Base-by-base conservation (phyloP, 495 filamentous ascomycete genomes). In the Hyaloscypha bicolor region DNA sequence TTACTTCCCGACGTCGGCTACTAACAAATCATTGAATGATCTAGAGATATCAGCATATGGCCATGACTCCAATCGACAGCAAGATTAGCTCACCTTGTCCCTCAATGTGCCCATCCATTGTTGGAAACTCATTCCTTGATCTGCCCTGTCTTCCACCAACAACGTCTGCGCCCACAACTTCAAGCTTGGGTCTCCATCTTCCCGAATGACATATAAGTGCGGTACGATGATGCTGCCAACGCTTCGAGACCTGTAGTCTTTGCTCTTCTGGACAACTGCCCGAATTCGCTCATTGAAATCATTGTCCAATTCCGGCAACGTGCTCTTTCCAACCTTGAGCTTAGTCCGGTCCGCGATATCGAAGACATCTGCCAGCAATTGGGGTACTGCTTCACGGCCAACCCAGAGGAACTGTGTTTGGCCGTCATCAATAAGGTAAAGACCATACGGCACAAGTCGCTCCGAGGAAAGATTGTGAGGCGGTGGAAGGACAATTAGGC, bases 331-430 rank as follows among this genome's bases (percentile, higher is more conserved):
- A 70, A 97, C 91, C 70, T 92, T 92, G 67, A 99, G 80, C 74
- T 91, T 88, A 21, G 86, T 87, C 69, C 90, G 85, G 75, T 97
- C 93, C 29, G 85, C 80, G 42, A 93, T 80, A 9, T 93, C 94
- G 76, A 99, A 98, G 19, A 98, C 96, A 73, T 99, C 95, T 55
- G 82, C 73, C 29, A 97, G 82, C 0, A 99, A 85, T 77, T 96
- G 92, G 2, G 93, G 93, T 8, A 98, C 93, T 0, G 94, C 91
- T 69, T 98, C 93, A 33, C 93, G 86, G 19, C 95, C 95, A 31
- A 99, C 87, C 96, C 96, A 99, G 62, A 99, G 81, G 84, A 99
- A 99, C 75, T 99, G 96, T 19, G 92, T 96, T 76, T 97, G 94
- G 19, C 93, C 93, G 74, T 99, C 95, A 73, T 98, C 96, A 73